Base-by-base conservation (phyloP, 495 filamentous ascomycete species). In the Lichina pygmaea region DNA sequence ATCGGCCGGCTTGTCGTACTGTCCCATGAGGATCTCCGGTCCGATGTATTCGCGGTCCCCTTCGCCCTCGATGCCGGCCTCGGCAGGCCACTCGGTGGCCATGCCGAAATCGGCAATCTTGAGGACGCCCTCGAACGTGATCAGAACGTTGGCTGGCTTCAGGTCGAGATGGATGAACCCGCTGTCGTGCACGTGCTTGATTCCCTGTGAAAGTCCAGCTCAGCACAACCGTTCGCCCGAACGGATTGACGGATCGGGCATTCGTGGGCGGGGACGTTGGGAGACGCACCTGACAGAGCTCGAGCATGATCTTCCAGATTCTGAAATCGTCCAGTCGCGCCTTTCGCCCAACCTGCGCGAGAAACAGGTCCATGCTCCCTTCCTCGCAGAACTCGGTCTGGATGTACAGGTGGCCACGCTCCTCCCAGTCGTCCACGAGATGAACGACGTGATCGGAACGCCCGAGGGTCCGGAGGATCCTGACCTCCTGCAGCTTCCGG, bases 51-150 rank as follows among this genome's bases (percentile, higher is more conserved):
- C 81, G 41, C 89, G 80, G 54, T 97, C 89, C 13, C 89, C 89
- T 60, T 97, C 89, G 33, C 79, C 74, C 46, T 97, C 89, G 36
- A 91, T 75, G 24, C 72, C 73, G 24, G 69, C 61, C 44, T 75
- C 67, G 7, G 75, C 78, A 2, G 86, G 85, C 73, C 77, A 82
- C 12, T 60, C 51, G n/a, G 74, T 71, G 39, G 89, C 85, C 69
- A 95, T 73, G 38, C 89, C 89, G 57, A 97, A 97, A 60, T 97
- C 89, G 41, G 73, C 86, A 53, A 97, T 91, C 60, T 95, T 97
- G 38, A 97, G 62, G 16, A 77, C 72, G 30, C 89, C 91, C 57
- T 93, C 84, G 56, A 80, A 86, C 8, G 79, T 78, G 46, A 97
- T 79, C 51, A 97, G 64, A 48, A 95, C 69, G 51, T 97, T 97